Conservation (phyloP, 441 rosid species). For the Macaranga tanarius region DNA sequence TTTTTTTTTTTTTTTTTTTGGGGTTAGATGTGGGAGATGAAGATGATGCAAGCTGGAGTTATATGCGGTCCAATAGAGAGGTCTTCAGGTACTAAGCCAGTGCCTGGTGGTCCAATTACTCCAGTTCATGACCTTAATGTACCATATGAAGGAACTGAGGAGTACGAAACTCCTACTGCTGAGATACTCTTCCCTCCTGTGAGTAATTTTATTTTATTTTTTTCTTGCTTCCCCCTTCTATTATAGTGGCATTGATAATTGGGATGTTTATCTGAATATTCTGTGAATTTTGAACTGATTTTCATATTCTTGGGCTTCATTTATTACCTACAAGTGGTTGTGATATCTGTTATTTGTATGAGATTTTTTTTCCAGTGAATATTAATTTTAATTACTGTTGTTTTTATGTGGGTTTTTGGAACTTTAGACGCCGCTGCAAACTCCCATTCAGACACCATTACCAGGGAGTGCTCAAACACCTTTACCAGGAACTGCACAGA, state of each 20-base stretch:
- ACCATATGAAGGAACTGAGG: conserved; percentile 90
- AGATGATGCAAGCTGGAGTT: conserved; percentile 91
- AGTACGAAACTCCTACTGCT: conserved; percentile 95
- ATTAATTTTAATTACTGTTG: conserved; percentile 6
- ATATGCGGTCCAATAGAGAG: conserved; percentile 66
- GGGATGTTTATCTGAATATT: not conserved
- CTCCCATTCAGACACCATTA: conserved; percentile 79
- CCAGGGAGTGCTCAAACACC: conserved; percentile 72
- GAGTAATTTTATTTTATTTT: too few relatives aligned
- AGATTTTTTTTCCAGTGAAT: conserved; percentile 13
- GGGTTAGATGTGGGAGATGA: conserved; percentile 77
- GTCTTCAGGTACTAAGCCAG: conserved; percentile 50
- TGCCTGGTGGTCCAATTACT: conserved; percentile 58
- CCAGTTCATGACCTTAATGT: conserved; percentile 94
- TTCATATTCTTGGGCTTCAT: not conserved
- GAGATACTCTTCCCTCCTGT: conserved; percentile 95
- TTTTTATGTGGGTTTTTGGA: conserved; percentile 19
- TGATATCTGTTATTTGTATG: not conserved
- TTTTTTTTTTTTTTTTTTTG: conserved; percentile 11
- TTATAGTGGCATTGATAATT: too few relatives aligned
- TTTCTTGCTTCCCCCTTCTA: too few relatives aligned
- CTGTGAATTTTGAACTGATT: too few relatives aligned
- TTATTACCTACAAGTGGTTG: not conserved
- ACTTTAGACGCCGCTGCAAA: conserved; percentile 86
- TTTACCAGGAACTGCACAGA: conserved; percentile 51